These are phyloP conservation scores for Fusarium longipes DNA, from an alignment of 2,329 filamentous ascomycete species.

Conservation along the genomic window DNA sequence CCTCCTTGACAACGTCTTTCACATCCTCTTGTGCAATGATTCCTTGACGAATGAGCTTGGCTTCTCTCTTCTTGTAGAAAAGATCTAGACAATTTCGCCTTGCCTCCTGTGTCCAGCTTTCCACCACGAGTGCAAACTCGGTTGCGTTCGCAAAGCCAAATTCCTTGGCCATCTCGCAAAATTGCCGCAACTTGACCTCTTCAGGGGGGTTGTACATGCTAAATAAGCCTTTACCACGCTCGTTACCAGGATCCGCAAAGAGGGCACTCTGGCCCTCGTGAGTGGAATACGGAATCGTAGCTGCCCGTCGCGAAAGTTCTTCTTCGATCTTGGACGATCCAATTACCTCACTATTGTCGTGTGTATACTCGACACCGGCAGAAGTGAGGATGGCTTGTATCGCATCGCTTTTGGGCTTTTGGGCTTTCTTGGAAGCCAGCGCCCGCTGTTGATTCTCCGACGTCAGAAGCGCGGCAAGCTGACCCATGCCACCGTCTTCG, in stretches of 20 bases:
- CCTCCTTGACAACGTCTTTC: slow-evolving; percentile 38
- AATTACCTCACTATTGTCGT: slow-evolving; percentile 95
- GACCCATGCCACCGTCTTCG: slow-evolving; percentile 76
- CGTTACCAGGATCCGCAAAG: slow-evolving; percentile 64
- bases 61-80: slow-evolving; percentile 79
- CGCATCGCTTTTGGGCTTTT: slow-evolving; percentile 71
- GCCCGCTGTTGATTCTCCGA: slow-evolving; percentile 59
- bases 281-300: slow-evolving; percentile 63
- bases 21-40: slow-evolving; percentile 43
- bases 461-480: slow-evolving; percentile 70
- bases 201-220: slow-evolving; percentile 76
- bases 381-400: slow-evolving; percentile 89
- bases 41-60: slow-evolving; percentile 55
- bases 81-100: slow-evolving; percentile 79
- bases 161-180: slow-evolving; percentile 87
- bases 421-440: slow-evolving; percentile 50
- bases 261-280: slow-evolving; percentile 64
- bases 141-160: slow-evolving; percentile 81
- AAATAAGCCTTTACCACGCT: slow-evolving; percentile 48
- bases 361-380: slow-evolving; percentile 93
- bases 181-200: slow-evolving; percentile 81
- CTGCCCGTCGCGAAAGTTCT: slow-evolving; percentile 80
- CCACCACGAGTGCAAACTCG: slow-evolving; percentile 90
- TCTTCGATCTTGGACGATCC: slow-evolving; percentile 94
- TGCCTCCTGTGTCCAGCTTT: slow-evolving; percentile 88